These are phyloP conservation scores for Pichia scutulata DNA, from an alignment of 805 yeast species.

Conservation along the genomic window DNA sequence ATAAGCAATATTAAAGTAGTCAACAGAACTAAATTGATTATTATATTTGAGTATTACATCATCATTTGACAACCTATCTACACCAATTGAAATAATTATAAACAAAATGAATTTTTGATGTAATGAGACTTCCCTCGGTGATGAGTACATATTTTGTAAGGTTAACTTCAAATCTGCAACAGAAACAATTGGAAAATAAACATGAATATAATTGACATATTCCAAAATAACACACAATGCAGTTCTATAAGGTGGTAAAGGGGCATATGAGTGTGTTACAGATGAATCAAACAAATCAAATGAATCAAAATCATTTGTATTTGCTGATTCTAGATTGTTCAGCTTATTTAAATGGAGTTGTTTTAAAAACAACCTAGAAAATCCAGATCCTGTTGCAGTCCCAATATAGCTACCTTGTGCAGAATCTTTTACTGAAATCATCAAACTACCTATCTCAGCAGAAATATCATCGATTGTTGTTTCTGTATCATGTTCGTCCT, in stretches of 20 bases:
- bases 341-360: conserved; percentile 15
- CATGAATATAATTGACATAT: conserved; percentile 16
- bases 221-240: conserved; percentile 11
- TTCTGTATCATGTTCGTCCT: not conserved
- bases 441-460: conserved; percentile 21
- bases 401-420: conserved; percentile 14
- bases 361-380: conserved; percentile 16
- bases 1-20: conserved; percentile 20
- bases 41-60: conserved; percentile 3
- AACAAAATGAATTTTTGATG: conserved; percentile 18
- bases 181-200: conserved; percentile 16
- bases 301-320: not conserved
- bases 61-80: conserved; percentile 5
- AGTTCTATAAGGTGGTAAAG: conserved; percentile 16
- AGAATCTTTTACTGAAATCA: conserved; percentile 10
- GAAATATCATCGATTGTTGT: conserved; percentile 19
- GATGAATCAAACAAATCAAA: conserved; percentile 15
- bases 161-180: conserved; percentile 11
- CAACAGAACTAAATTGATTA: conserved; percentile 17
- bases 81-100: conserved; percentile 19
- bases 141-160: conserved; percentile 10
- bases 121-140: conserved; percentile 12
- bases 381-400: conserved; percentile 16
- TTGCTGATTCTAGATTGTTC: not conserved
- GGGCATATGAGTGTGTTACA: conserved; percentile 13